Conservation (phyloP, 169 alveolate species). For the Cryptosporidium parvum region DNA sequence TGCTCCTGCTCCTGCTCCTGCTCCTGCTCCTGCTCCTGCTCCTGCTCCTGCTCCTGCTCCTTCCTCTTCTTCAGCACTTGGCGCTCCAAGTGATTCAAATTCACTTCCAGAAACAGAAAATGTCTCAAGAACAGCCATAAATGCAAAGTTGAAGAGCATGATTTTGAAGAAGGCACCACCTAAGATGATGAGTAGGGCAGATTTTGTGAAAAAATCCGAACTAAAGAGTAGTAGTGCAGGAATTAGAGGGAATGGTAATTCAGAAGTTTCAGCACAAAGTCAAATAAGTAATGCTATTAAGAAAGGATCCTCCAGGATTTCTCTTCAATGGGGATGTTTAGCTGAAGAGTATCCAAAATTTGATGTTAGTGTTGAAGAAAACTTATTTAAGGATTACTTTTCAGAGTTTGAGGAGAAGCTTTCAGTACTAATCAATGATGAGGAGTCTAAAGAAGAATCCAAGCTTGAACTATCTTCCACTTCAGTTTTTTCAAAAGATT, state of each 20-base stretch:
- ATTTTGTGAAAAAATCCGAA: conserved; percentile 26
- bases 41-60: too few relatives aligned
- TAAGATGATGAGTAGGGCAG: conserved; percentile 54
- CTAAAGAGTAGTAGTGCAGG: neutral
- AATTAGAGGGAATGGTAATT: neutral
- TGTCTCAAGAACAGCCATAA: neutral
- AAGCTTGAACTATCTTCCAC: conserved; percentile 14
- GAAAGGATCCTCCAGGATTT: conserved; percentile 29
- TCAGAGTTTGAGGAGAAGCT: conserved; percentile 47
- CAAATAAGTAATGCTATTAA: neutral
- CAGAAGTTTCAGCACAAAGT: neutral
- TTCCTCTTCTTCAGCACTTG: neutral
- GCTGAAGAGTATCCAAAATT: conserved; percentile 45
- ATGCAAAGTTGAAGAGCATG: neutral
- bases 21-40: too few relatives aligned
- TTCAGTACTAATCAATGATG: neutral
- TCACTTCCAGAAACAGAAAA: neutral
- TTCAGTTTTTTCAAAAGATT: conserved; percentile 39
- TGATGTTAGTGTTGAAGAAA: conserved; percentile 13
- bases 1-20: too few relatives aligned
- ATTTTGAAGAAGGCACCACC: conserved; percentile 63
- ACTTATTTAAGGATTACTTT: conserved; percentile 29
- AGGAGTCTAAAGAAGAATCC: neutral
- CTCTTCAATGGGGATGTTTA: conserved; percentile 69
- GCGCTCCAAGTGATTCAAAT: neutral